Evolutionary conservation across 169 alveolate genomes (phyloP), one percentile per base, ranked within the genome.

Genomic region (Eimeria maxima): DNA sequence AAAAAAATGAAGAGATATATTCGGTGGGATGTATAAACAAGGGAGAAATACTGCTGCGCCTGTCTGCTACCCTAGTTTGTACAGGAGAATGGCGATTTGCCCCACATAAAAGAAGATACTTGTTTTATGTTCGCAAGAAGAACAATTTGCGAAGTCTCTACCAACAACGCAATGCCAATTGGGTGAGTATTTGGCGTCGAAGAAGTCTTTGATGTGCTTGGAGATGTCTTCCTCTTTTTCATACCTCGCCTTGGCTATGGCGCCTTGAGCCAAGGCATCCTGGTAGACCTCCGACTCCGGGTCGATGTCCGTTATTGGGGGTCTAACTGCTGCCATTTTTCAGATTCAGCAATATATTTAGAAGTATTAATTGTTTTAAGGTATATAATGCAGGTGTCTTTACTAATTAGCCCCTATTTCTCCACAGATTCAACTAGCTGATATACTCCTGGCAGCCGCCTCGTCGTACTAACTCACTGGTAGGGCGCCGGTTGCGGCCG

Each of bases 101-200:
- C 99, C 99, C 83, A 98, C 97, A 95, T 98, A 98, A 97, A 98
- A 98, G 97, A 98, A 98, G 38, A 98, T 97, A 97, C 96, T 98
- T 91, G 98, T 97, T 96, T 98, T 98, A 83, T 97, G 96, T 95
- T 98, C 98, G 93, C 98, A 98, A 44, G 99, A 97, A 60, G 98
- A 99, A 94, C 96, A 98, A 33, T 98, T 97, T 63, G 98, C 98
- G 95, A 97, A 98, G 97, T 98, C 97, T 96, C 98, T 98, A n/a
- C 99, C 99, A n/a, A 98, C 99, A 47, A 98, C 98, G 84, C 99
- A 98, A 97, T 98, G 98, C 99, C 99, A 98, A 96, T 97, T 98
- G 16, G 99, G 99, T 53, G 98, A 97, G 95, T 98, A 98, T 96
- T 98, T 98, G 42, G 97, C 97, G 96, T 98, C 99, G 89, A 98